Percentiles rank a stretch among this genome's conserved stretches.
These are phyloP conservation scores for Allium fistulosum DNA, from an alignment of 106 monocot genomes.

Conservation along the genomic window DNA sequence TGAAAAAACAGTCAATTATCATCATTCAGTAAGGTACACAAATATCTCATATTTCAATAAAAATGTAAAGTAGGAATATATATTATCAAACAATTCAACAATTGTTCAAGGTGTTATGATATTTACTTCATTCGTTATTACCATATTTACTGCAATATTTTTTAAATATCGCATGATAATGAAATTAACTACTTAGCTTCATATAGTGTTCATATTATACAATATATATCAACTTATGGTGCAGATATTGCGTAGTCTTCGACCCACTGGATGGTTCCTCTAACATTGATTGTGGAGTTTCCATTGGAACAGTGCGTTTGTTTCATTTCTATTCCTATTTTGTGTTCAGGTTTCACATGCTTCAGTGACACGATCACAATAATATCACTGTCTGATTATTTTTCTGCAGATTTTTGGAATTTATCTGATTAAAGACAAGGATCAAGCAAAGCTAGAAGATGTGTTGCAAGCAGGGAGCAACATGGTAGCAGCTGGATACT, in stretches of 20 bases:
- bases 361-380: neutral
- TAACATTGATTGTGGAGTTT: conserved; percentile 97
- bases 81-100: too few relatives aligned
- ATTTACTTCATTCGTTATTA: too few relatives aligned
- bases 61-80: too few relatives aligned
- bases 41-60: too few relatives aligned
- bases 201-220: neutral
- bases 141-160: too few relatives aligned
- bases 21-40: too few relatives aligned
- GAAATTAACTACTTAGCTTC: neutral
- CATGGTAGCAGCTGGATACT: conserved; percentile 97
- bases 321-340: neutral
- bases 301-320: conserved; percentile 84
- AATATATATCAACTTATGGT: neutral
- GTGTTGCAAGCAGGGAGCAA: conserved; percentile 78
- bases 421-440: conserved; percentile 57
- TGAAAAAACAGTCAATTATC: too few relatives aligned
- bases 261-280: conserved; percentile 97
- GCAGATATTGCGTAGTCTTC: conserved; percentile 93
- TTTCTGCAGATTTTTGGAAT: conserved; percentile 84
- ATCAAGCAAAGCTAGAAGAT: conserved; percentile 55
- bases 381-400: neutral
- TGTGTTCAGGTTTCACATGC: neutral
- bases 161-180: neutral
- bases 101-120: too few relatives aligned